These are phyloP conservation scores for Ulmus americana DNA, from an alignment of 331 rosid genomes.

Conservation along the genomic window DNA sequence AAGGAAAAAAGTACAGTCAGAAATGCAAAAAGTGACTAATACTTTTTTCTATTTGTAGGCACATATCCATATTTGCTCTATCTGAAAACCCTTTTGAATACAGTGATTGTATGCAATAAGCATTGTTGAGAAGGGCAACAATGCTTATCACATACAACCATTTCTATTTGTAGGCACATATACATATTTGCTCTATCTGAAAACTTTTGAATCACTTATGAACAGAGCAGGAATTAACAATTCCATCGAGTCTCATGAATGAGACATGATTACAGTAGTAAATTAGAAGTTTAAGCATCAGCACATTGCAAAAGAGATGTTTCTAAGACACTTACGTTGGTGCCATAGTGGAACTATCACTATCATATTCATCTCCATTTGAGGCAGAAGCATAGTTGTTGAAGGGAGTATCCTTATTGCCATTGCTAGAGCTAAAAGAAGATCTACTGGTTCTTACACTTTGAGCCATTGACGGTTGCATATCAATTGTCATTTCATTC, in stretches of 20 bases:
- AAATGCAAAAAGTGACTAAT: background rate
- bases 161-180: no score
- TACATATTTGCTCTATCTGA: no score
- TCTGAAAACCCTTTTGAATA: background rate
- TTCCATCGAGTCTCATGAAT: background rate
- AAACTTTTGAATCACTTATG: no score
- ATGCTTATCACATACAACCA: no score
- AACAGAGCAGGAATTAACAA: no score
- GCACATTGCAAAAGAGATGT: conserved; percentile 1
- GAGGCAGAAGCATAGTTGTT: conserved; percentile 34
- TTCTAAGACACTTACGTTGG: conserved; percentile 53
- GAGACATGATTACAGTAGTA: background rate
- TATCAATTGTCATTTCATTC: conserved; percentile 55
- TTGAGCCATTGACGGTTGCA: conserved; percentile 53
- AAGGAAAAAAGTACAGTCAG: background rate
- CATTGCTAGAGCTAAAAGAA: conserved; percentile 62
- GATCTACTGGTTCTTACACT: conserved; percentile 53
- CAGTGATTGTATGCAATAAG: background rate
- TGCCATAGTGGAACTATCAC: conserved; percentile 67
- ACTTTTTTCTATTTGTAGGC: no score
- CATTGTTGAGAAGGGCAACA: background rate
- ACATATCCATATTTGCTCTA: no score
- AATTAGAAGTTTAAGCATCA: background rate
- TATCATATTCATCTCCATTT: conserved; percentile 69
- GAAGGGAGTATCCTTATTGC: conserved; percentile 42